Evolutionary conservation across 345 rosid genomes (phyloP).

Genomic region (Syzygium jambos): DNA sequence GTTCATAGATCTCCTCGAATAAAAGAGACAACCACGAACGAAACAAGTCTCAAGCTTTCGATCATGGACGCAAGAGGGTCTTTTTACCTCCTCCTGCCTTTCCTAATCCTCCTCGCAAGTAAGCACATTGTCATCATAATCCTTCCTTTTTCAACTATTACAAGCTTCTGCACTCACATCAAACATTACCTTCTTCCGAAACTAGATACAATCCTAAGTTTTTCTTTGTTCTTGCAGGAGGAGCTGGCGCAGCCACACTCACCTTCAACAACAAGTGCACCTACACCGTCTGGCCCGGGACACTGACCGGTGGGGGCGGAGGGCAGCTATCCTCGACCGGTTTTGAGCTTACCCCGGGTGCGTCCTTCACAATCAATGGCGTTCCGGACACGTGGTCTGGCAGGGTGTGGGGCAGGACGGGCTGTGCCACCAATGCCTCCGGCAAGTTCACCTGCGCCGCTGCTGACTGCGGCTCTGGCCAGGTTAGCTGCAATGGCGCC

Average conservation of each 20-base stretch:
- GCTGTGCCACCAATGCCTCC: conserved; percentile 6
- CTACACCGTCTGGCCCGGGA: conserved; percentile 26
- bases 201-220: not conserved
- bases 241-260: conserved; percentile 1
- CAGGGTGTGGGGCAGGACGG: conserved; percentile 28
- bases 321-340: conserved; percentile 20
- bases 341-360: conserved; percentile 5
- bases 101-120: not conserved
- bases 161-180: not conserved
- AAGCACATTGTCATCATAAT: not conserved
- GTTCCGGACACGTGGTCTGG: conserved; percentile 19
- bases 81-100: not conserved
- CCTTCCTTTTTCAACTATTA: not conserved
- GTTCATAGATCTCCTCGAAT: not conserved
- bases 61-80: not conserved
- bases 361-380: not conserved
- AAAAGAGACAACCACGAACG: not conserved
- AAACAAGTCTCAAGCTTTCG: not conserved
- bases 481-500: conserved; percentile 15
- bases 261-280: conserved; percentile 23
- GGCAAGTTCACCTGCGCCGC: conserved; percentile 22
- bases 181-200: not conserved
- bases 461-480: conserved; percentile 27
- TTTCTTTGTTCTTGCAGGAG: not conserved
- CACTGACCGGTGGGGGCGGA: conserved; percentile 3